Evolutionary conservation across 306 rosid genomes (phyloP).

Genomic region (Notholithocarpus densiflorus): DNA sequence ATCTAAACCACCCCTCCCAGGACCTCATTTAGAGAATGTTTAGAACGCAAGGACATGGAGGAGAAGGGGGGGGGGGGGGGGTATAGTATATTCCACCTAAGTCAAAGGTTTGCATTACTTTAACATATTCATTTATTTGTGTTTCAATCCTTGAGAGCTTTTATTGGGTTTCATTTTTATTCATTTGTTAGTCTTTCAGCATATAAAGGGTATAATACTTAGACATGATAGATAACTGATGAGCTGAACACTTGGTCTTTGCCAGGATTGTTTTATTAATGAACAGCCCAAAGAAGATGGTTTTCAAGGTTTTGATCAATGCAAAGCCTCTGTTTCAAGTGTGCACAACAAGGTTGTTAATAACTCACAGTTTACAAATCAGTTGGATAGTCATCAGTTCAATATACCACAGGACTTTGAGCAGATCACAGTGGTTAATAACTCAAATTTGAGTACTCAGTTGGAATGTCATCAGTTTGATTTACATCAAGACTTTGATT

Average conservation of each 20-base stretch:
- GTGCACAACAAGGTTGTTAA: constrained; percentile 34
- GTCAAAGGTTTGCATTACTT: neutral
- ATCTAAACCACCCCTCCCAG: too few species aligned
- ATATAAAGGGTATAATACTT: neutral
- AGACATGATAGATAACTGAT: constrained; percentile 7
- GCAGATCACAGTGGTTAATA: constrained; percentile 17
- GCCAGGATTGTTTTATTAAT: constrained; percentile 59
- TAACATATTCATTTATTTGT: neutral
- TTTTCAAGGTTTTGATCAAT: constrained; percentile 40
- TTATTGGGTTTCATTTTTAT: constrained; percentile 2
- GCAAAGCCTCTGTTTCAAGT: constrained; percentile 54
- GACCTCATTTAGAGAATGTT: too few species aligned
- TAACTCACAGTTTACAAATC: constrained; percentile 13
- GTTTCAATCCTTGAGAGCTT: neutral
- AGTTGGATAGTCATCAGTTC: constrained; percentile 20
- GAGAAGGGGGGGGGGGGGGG: neutral
- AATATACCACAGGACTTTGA: constrained; percentile 24
- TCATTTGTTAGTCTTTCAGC: constrained; percentile 3
- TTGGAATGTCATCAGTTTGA: constrained; percentile 17
- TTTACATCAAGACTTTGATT: constrained; percentile 38
- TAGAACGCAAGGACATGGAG: neutral
- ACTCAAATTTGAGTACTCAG: constrained; percentile 21
- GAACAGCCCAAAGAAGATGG: constrained; percentile 42
- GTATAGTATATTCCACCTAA: neutral
- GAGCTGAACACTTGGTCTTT: constrained; percentile 18